Conservation (phyloP, 805 yeast genomes). For the Kuraishia capsulata region DNA sequence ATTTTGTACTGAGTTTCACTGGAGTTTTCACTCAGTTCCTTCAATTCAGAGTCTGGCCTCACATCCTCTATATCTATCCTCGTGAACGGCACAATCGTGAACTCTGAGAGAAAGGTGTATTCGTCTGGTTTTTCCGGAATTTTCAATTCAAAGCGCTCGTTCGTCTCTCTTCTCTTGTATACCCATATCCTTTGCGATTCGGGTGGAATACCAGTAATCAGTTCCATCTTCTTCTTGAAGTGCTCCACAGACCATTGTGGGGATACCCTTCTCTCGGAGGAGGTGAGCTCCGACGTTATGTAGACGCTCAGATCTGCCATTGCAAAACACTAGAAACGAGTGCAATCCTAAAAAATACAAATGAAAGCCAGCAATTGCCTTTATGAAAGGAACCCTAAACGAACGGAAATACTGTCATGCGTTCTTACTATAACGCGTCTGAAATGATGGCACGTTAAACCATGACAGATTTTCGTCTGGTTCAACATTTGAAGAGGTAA, state of each 20-base stretch:
- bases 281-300: slow-evolving; percentile 56
- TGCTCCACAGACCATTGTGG: slow-evolving; percentile 49
- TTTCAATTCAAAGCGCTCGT: slow-evolving; percentile 21
- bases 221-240: slow-evolving; percentile 49
- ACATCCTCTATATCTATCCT: slow-evolving; percentile 52
- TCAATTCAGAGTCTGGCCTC: slow-evolving; percentile 41
- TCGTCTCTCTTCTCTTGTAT: slow-evolving; percentile 29
- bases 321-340: no score
- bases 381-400: background rate
- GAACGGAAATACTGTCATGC: no score
- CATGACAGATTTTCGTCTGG: no score
- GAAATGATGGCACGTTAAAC: no score
- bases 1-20: slow-evolving; percentile 34
- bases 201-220: slow-evolving; percentile 69
- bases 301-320: slow-evolving; percentile 37
- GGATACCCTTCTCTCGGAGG: slow-evolving; percentile 61
- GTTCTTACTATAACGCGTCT: no score
- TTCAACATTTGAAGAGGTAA: no score
- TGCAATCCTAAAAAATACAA: no score
- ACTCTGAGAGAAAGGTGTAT: slow-evolving; percentile 13
- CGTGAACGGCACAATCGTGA: slow-evolving; percentile 27
- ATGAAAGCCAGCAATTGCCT: background rate
- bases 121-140: slow-evolving; percentile 7
- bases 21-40: slow-evolving; percentile 13
- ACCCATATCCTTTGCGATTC: slow-evolving; percentile 39